Evolutionary conservation across 2,329 filamentous ascomycete species (phyloP), one percentile per base, ranked within the genome.

Genomic region (Calonectria pseudoturangicola): DNA sequence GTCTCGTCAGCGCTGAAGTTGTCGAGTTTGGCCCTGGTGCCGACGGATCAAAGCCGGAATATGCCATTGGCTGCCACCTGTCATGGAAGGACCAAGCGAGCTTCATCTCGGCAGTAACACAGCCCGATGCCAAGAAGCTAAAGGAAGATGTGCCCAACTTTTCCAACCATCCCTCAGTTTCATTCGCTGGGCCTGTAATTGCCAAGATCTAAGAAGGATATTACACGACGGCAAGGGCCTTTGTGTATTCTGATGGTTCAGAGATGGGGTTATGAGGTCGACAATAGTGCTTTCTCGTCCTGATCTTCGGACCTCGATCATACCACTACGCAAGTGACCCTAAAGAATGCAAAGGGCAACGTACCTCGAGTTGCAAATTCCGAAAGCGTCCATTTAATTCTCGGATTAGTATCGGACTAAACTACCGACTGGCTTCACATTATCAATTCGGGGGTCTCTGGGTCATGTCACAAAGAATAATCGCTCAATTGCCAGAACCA

Each of bases 101-200:
- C 36, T 60, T 60, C 33, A 60, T 60, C 33, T 33, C 54, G 5
- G 54, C 54, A 27, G 54, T n/a, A 16, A 60, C 36, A 39, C 4
- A 60, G 33, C 54, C 54, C 6, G 54, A 60, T 4, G 33, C 54
- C 54, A 43, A 43, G 6, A 41, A 18, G 21, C 33, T 60, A 13
- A 60, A 60, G 54, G 54, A 60, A 6, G 54, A 60, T 15, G 54
- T 60, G 21, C 7, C 36, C 33, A 60, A 60, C 54, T 60, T 60
- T 60, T 60, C 54, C 54, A 60, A 60, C 21, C 54, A 60, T 18
- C n/a, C 12, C 33, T 60, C 54, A 15, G 54, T 60, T 60, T 13
- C 25, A 21, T 60, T 60, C 21, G 33, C 54, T 28, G 54, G 54
- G 7, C 54, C 54, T 41, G 54, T 60, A 4, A 60, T 60, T 60